phyloP scores from a whole-genome alignment of 176 grass and related monocot species.

The Oryza brachyantha region DNA sequence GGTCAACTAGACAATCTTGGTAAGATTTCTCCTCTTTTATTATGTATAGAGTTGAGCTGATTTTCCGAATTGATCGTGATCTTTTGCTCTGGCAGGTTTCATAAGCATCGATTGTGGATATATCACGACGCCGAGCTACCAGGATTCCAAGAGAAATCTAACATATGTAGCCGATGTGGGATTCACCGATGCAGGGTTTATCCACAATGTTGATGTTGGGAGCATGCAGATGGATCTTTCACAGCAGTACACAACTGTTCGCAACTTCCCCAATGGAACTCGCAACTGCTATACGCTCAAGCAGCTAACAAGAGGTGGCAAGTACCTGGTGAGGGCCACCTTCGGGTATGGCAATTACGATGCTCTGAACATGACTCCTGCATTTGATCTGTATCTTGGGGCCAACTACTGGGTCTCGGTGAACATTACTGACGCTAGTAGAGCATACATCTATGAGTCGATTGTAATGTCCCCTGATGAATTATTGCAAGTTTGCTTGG shows the following conservation, averaged over 20 bases:
- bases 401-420: constrained; percentile 35
- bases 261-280: constrained; percentile 31
- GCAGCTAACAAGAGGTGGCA: constrained; percentile 12
- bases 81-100: constrained; percentile 32
- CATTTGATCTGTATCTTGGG: constrained; percentile 43
- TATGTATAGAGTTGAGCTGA: too few species aligned
- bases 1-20: too few species aligned
- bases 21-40: too few species aligned
- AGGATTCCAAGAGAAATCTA: neutral
- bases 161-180: constrained; percentile 32
- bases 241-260: neutral
- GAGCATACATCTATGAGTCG: neutral
- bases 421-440: neutral
- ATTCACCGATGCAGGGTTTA: constrained; percentile 35
- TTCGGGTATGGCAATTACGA: constrained; percentile 61
- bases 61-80: too few species aligned
- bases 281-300: constrained; percentile 48
- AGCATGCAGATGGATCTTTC: neutral
- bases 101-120: constrained; percentile 54
- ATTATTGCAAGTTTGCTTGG: constrained; percentile 43
- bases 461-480: constrained; percentile 12
- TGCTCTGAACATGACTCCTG: neutral
- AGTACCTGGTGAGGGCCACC: constrained; percentile 34
- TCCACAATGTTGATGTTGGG: neutral
- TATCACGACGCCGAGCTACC: neutral